Evolutionary conservation across 2,329 filamentous ascomycete species (phyloP).

Genomic region (Aspergillus melleus): DNA sequence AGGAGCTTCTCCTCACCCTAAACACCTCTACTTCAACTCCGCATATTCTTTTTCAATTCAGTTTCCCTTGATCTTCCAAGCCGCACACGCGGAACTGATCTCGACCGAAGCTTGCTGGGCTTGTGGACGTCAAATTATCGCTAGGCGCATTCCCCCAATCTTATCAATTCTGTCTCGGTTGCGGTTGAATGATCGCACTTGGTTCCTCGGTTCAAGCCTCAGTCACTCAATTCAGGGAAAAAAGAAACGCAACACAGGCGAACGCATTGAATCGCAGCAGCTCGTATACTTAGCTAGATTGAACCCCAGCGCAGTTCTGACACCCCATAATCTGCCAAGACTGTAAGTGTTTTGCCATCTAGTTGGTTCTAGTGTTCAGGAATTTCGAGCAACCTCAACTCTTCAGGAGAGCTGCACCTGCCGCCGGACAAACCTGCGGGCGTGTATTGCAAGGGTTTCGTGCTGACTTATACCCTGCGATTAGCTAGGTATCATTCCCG

Average conservation of each 20-base stretch:
- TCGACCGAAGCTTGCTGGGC: constrained; percentile 33
- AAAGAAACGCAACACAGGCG: neutral
- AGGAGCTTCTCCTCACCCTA: constrained; percentile 2
- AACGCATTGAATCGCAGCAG: neutral
- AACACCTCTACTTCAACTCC: neutral
- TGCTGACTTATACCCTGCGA: neutral
- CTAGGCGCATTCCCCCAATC: neutral
- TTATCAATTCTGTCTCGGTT: neutral
- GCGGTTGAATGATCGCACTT: neutral
- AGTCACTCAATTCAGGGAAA: neutral
- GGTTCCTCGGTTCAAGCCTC: neutral
- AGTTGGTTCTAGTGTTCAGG: neutral
- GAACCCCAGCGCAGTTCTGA: neutral
- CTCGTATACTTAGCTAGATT: constrained; percentile 7
- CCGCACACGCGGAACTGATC: constrained; percentile 18
- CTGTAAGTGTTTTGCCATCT: constrained; percentile 4
- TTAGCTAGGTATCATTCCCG: no score
- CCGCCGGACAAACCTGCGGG: neutral
- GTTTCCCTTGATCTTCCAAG: constrained; percentile 16
- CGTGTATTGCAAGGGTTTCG: neutral
- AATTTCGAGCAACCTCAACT: neutral
- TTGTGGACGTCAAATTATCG: constrained; percentile 23
- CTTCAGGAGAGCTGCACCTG: neutral
- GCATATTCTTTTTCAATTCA: constrained; percentile 10
- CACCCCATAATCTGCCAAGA: neutral